Base-by-base conservation (phyloP, 345 rosid genomes). In the Ailanthus altissimus region DNA sequence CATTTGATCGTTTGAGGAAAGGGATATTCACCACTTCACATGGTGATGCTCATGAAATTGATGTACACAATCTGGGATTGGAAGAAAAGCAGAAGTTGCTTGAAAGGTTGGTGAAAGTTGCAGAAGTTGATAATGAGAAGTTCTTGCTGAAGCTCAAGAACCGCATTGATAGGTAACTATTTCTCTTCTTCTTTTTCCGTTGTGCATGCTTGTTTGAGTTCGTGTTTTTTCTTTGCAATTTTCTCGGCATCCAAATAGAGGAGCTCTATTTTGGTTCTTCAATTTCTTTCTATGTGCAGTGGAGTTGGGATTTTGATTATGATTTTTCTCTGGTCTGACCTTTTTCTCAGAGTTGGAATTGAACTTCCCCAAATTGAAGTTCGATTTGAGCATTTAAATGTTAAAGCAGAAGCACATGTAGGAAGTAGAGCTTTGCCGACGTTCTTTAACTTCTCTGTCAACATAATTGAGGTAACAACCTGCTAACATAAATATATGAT, bases 371-470 rank as follows among this genome's bases (percentile, higher is more conserved):
- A 28, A 28, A 45, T 78, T 71, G 54, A 28, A 13, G 88, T 83
- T 9, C 60, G 90, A 69, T 87, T 76, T 57, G 84, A 87, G 75
- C 46, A 84, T 77, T 32, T 87, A 40, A 75, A 80, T 43, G 81
- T 84, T 61, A 80, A 77, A 3, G 83, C 74, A 2, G 83, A 81
- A 80, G 81, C 83, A 16, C 62, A 50, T 74, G 51, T 25, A 0
- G 83, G 90, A 14, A 72, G 74, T 16, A 77, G 80, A 56, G 77
- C 79, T 32, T 68, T 87, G 73, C 88, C 90, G 46, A 69, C 88
- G 9, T 75, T 83, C 43, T 15, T 75, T 8, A 83, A 78, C 68
- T 85, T 84, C 70, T 54, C 11, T 75, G 23, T 65, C 32, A 69
- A 57, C 67, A 26, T 46, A 43, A 2, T 75, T 6, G 83, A 85